phyloP scores from a whole-genome alignment of 768 basidiomycete species.

The Suillus occidentalis region DNA sequence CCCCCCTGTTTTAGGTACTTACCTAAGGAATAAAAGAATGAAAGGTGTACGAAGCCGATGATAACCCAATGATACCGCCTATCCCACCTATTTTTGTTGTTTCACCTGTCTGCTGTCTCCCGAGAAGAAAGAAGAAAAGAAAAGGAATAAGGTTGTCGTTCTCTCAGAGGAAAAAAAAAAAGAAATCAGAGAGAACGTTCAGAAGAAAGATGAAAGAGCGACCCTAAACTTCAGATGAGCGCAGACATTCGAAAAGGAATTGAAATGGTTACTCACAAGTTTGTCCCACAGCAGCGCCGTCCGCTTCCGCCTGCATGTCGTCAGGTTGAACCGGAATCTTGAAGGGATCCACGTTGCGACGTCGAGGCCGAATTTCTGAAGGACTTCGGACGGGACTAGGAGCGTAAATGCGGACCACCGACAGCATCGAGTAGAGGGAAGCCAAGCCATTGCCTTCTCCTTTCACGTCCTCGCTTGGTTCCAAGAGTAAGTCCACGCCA shows the following conservation, averaged over 20 bases:
- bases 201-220: neutral
- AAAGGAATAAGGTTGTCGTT: neutral
- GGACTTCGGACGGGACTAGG: neutral
- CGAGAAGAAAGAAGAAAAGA: neutral
- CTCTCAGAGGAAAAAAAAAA: neutral
- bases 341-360: neutral
- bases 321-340: neutral
- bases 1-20: constrained; percentile 1
- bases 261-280: neutral
- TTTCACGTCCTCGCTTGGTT: neutral
- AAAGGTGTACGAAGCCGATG: neutral
- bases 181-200: neutral
- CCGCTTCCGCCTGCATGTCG: neutral
- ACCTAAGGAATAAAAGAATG: neutral
- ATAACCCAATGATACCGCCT: neutral
- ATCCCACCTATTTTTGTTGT: neutral
- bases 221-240: neutral
- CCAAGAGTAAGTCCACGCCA: neutral
- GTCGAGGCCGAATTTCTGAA: neutral
- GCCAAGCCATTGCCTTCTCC: neutral
- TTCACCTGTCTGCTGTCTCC: neutral
- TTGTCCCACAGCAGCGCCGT: neutral
- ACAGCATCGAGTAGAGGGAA: neutral
- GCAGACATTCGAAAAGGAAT: neutral
- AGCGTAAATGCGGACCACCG: neutral